Evolutionary conservation across 371 early-diverging fungal genomes (phyloP), one percentile per base, ranked within the genome.

Genomic region (Mucor piriformis): DNA sequence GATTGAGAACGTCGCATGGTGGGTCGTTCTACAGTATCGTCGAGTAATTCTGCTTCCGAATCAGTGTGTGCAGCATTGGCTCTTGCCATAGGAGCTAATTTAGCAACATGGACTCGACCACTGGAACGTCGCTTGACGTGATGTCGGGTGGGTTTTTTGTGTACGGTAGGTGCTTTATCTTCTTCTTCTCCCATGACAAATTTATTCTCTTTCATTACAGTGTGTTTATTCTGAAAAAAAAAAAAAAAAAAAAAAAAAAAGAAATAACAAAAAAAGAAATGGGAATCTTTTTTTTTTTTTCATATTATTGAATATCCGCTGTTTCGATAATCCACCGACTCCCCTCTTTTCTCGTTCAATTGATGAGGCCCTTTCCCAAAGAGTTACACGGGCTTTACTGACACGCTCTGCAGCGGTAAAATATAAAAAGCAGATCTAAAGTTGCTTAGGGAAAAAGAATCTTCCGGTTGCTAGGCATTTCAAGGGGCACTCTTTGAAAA

Each of bases 111-210:
- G 10, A 79, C 79, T 48, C 76, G 63, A 5, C 79, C 76, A 58
- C 72, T 69, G 2, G 79, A 79, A 35, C 74, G 59, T 56, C 79
- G 70, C 44, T 79, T 79, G 37, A 79, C 74, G 64, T 79, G 79
- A 62, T 79, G 79, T 47, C 76, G 63, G 24, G 34, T 57, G 50
- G 73, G 73, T 29, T 67, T 67, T 54, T 75, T 69, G n/a, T 58
- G 40, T 29, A 64, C 20, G 15, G 51, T 35, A 6, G 60, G 8
- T 6, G 61, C 38, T 50, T 11, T 18, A 12, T 21, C 15, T 37
- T 66, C 62, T 18, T 61, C 67, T 54, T 57, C 67, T 20, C 67
- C 67, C 58, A 61, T 57, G 13, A 51, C 40, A 44, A 66, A 66
- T 34, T 61, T 66, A 24, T 50, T 50, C 35, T 57, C 61, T 15